Percentiles rank a stretch among this genome's conserved stretches.
Conservation (phyloP, 2,329 filamentous ascomycete genomes). For the Trichoderma brevicompactum region DNA sequence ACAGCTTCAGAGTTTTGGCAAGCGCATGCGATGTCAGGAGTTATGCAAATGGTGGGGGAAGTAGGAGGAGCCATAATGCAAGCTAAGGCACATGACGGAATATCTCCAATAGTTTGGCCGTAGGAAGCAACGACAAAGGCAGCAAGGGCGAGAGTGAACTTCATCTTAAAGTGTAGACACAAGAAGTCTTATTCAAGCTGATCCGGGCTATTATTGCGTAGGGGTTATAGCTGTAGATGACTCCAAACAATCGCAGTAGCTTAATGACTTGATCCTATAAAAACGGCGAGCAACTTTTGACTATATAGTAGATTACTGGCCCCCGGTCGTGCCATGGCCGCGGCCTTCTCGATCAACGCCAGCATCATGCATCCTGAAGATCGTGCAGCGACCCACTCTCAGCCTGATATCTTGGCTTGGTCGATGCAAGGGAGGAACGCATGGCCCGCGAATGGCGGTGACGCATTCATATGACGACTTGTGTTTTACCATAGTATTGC, state of each 20-base stretch:
- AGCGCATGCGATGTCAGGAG: background rate
- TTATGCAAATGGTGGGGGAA: background rate
- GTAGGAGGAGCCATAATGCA: conserved; percentile 44
- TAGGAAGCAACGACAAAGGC: conserved; percentile 41
- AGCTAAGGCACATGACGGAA: conserved; percentile 44
- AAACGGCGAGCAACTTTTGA: background rate
- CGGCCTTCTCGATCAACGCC: conserved; percentile 12
- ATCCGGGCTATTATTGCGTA: too few relatives aligned
- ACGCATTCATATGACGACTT: too few relatives aligned
- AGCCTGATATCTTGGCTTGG: too few relatives aligned
- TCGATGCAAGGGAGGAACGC: too few relatives aligned
- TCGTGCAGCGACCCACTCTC: too few relatives aligned
- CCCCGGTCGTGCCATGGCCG: background rate
- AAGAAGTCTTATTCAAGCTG: too few relatives aligned
- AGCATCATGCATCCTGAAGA: background rate
- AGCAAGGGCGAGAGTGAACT: conserved; percentile 43
- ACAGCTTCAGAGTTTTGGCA: background rate
- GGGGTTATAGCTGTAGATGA: too few relatives aligned
- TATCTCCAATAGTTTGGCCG: conserved; percentile 42
- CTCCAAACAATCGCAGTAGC: background rate
- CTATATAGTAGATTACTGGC: background rate
- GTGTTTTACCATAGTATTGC: too few relatives aligned
- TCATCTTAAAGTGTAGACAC: conserved; percentile 45
- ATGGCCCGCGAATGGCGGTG: too few relatives aligned
- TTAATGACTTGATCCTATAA: too few relatives aligned